Conservation (phyloP, 2,329 filamentous ascomycete genomes). For the Tolypocladium nubicola region DNA sequence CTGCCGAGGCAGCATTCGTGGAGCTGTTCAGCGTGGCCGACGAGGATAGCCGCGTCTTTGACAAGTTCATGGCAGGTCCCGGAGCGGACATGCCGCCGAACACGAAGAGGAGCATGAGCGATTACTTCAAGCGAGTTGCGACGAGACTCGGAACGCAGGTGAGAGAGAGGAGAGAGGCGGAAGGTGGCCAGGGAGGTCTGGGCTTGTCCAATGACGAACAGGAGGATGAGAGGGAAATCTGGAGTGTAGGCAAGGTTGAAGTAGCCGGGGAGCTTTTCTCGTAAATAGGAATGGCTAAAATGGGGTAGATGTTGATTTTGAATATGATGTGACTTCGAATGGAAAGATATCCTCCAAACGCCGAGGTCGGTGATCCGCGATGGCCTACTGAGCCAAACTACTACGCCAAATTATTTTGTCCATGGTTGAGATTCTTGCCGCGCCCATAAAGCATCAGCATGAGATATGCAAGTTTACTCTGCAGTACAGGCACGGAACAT, state of each 20-base stretch:
- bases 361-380: too few relatives aligned
- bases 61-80: conserved; percentile 72
- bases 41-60: conserved; percentile 75
- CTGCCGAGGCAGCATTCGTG: conserved; percentile 89
- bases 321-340: not conserved
- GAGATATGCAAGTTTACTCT: too few relatives aligned
- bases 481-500: too few relatives aligned
- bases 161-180: conserved; percentile 79
- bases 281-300: conserved; percentile 18
- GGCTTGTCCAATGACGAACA: conserved; percentile 82
- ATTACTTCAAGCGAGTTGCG: conserved; percentile 94
- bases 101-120: conserved; percentile 80
- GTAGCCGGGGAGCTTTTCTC: conserved; percentile 51
- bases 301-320: conserved; percentile 7
- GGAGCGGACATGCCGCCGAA: conserved; percentile 56
- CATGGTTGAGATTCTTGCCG: not conserved
- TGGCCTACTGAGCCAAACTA: too few relatives aligned
- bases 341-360: not conserved
- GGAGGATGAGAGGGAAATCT: conserved; percentile 91
- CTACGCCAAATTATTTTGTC: not conserved
- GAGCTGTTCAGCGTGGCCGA: conserved; percentile 84
- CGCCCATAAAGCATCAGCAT: conserved; percentile 1
- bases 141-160: conserved; percentile 76
- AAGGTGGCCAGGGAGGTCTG: conserved; percentile 77
- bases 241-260: conserved; percentile 89